Evolutionary conservation across 1,284 basidiomycete species (phyloP).

Genomic region (Puccinia polysora): DNA sequence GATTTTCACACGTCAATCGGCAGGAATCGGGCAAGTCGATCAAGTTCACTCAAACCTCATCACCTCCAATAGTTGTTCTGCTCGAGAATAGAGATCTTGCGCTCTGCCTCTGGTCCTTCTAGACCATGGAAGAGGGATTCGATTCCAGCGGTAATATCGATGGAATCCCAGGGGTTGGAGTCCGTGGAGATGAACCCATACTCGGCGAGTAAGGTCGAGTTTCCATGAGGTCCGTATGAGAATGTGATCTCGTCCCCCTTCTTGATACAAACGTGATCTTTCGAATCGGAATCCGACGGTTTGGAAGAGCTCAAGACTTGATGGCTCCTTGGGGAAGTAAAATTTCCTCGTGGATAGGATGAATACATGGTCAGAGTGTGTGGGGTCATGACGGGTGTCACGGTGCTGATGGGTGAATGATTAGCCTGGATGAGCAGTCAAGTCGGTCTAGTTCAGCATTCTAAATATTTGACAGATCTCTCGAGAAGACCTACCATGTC

Average conservation of each 20-base stretch:
- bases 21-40: no score
- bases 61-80: slow-evolving; percentile 18
- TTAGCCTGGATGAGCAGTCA: no score
- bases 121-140: slow-evolving; percentile 46
- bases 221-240: slow-evolving; percentile 47
- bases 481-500: slow-evolving; percentile 50
- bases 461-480: no score
- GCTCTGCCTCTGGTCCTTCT: slow-evolving; percentile 33
- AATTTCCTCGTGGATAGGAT: not conserved
- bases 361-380: slow-evolving; percentile 26
- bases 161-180: slow-evolving; percentile 47
- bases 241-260: slow-evolving; percentile 48
- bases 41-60: no score
- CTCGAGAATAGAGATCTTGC: slow-evolving; percentile 5
- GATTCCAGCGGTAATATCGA: slow-evolving; percentile 46
- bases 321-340: no score
- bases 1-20: no score
- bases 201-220: slow-evolving; percentile 48
- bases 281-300: slow-evolving; percentile 14
- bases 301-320: slow-evolving; percentile 32
- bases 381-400: slow-evolving; percentile 8
- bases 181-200: slow-evolving; percentile 48
- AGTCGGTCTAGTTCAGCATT: no score
- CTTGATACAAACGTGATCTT: slow-evolving; percentile 17
- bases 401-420: slow-evolving; percentile 1